These are phyloP conservation scores for Talaromyces sp. DNA, from an alignment of 2,329 filamentous ascomycete species.

Conservation along the genomic window DNA sequence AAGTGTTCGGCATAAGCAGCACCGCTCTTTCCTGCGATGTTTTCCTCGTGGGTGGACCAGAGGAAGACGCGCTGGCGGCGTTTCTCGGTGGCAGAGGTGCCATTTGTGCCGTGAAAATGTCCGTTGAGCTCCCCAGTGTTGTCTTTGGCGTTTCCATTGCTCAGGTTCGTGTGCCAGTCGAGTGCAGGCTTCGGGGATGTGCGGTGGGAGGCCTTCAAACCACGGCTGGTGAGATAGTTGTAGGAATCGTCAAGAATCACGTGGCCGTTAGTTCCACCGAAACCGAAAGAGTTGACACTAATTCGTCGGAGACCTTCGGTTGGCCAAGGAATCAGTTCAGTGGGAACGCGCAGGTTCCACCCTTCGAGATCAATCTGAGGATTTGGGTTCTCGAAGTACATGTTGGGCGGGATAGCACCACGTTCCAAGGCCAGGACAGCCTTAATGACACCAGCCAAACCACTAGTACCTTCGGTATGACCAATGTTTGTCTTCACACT, in stretches of 20 bases:
- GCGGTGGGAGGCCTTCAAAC: background rate
- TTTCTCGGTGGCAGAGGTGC: background rate
- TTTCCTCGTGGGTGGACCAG: background rate
- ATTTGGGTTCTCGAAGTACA: slow-evolving; percentile 8
- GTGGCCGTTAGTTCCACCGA: slow-evolving; percentile 9
- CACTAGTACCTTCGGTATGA: slow-evolving; percentile 13
- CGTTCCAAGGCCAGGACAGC: slow-evolving; percentile 8
- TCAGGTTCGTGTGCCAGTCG: background rate
- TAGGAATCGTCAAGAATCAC: slow-evolving; percentile 10
- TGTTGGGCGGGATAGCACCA: slow-evolving; percentile 10
- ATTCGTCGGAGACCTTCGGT: background rate
- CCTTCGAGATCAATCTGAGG: slow-evolving; percentile 6
- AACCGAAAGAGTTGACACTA: slow-evolving; percentile 15
- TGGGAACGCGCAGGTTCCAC: slow-evolving; percentile 14
- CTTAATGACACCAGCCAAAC: slow-evolving; percentile 11
- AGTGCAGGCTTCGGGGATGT: background rate
- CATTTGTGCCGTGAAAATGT: background rate
- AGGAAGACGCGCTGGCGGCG: background rate
- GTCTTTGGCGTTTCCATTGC: background rate
- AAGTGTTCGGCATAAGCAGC: background rate
- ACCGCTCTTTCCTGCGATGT: background rate
- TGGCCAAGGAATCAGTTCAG: slow-evolving; percentile 5
- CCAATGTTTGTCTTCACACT: slow-evolving; percentile 22
- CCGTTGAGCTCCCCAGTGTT: background rate
- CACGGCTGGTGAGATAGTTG: background rate